Evolutionary conservation across 2,329 filamentous ascomycete genomes (phyloP).

Genomic region (Dactylonectria estremocensis): DNA sequence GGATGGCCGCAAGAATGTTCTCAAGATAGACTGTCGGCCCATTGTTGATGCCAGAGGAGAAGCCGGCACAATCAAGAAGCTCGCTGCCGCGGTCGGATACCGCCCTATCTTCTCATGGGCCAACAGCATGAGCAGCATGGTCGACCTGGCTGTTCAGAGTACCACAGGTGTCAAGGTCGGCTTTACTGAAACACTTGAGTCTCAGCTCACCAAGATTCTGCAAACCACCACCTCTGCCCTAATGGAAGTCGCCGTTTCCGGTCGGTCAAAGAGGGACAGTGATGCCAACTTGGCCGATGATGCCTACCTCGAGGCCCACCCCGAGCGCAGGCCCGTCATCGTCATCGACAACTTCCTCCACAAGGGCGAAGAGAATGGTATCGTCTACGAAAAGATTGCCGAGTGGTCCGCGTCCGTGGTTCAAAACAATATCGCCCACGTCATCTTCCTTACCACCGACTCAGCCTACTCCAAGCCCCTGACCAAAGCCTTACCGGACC

Average conservation of each 20-base stretch:
- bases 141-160: conserved; percentile 93
- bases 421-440: conserved; percentile 90
- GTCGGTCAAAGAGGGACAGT: conserved; percentile 79
- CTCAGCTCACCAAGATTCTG: conserved; percentile 90
- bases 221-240: conserved; percentile 86
- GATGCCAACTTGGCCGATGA: conserved; percentile 83
- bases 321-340: conserved; percentile 85
- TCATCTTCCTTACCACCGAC: conserved; percentile 94
- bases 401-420: conserved; percentile 93
- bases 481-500: conserved; percentile 88
- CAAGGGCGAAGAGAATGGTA: conserved; percentile 75
- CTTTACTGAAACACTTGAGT: conserved; percentile 93
- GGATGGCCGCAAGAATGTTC: conserved; percentile 80
- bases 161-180: conserved; percentile 95
- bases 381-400: conserved; percentile 85
- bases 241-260: conserved; percentile 81
- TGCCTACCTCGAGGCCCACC: conserved; percentile 91
- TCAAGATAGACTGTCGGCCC: conserved; percentile 93
- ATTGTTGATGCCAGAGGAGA: conserved; percentile 94
- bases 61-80: conserved; percentile 84
- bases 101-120: conserved; percentile 96
- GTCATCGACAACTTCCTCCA: conserved; percentile 94
- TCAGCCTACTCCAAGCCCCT: conserved; percentile 90
- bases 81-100: conserved; percentile 89
- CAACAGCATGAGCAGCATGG: conserved; percentile 92